Evolutionary conservation across 805 yeast genomes (phyloP).

Genomic region (Torulaspora quercuum): DNA sequence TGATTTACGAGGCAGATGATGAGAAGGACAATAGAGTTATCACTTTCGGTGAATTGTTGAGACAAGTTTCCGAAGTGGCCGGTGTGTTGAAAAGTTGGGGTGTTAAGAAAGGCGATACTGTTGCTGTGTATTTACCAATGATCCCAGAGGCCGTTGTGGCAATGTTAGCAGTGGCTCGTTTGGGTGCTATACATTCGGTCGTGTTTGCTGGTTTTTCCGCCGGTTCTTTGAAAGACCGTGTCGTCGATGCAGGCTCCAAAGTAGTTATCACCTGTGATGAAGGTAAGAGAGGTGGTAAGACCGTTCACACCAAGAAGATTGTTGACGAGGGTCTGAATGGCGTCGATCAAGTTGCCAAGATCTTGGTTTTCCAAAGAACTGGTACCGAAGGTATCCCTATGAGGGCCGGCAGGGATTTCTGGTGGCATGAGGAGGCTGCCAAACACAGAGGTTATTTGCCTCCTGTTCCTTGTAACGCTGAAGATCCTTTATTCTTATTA

Average conservation of each 20-base stretch:
- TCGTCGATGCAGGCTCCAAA: conserved; percentile 79
- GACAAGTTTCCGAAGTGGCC: conserved; percentile 82
- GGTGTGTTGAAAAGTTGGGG: conserved; percentile 82
- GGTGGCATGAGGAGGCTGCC: conserved; percentile 90
- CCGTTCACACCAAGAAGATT: conserved; percentile 85
- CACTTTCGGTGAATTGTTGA: conserved; percentile 82
- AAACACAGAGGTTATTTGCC: conserved; percentile 84
- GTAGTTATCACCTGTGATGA: conserved; percentile 93
- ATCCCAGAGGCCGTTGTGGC: conserved; percentile 94
- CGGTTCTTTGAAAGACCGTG: conserved; percentile 87
- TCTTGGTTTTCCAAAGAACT: conserved; percentile 85
- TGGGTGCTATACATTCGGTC: conserved; percentile 95
- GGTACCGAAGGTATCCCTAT: conserved; percentile 70
- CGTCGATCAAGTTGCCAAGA: conserved; percentile 73
- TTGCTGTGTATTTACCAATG: conserved; percentile 96
- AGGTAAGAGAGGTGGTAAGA: conserved; percentile 93
- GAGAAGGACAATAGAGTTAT: conserved; percentile 66
- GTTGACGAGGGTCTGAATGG: conserved; percentile 87
- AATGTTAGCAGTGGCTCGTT: conserved; percentile 86
- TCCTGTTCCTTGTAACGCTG: conserved; percentile 81
- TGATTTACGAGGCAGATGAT: conserved; percentile 93
- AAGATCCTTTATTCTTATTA: conserved; percentile 91
- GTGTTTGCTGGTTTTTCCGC: conserved; percentile 96
- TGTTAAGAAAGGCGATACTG: conserved; percentile 90
- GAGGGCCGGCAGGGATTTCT: conserved; percentile 76